These are phyloP conservation scores for Clitopilus passeckerianus DNA, from an alignment of 768 basidiomycete genomes.

Conservation along the genomic window DNA sequence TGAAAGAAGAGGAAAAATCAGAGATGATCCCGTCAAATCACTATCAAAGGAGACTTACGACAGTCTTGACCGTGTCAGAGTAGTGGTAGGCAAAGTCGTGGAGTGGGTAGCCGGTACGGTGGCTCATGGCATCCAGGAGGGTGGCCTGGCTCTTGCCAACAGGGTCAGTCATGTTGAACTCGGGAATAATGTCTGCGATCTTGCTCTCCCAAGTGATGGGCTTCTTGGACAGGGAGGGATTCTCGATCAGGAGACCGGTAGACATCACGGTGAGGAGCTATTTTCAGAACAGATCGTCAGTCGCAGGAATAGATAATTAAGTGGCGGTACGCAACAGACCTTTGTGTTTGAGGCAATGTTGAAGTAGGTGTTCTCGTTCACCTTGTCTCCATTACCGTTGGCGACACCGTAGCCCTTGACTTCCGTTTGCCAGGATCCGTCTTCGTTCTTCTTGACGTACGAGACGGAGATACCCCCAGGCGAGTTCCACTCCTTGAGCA, in stretches of 20 bases:
- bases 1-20: background rate
- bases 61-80: constrained; percentile 2
- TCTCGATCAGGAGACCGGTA: constrained; percentile 20
- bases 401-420: constrained; percentile 13
- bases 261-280: constrained; percentile 19
- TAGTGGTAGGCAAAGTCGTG: constrained; percentile 13
- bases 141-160: constrained; percentile 12
- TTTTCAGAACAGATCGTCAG: background rate
- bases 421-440: constrained; percentile 10
- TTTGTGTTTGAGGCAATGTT: constrained; percentile 14
- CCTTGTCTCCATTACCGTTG: background rate
- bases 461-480: constrained; percentile 11
- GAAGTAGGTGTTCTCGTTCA: constrained; percentile 3
- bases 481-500: constrained; percentile 8
- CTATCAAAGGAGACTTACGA: background rate
- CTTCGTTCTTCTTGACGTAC: constrained; percentile 5
- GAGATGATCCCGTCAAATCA: background rate
- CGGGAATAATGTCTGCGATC: constrained; percentile 17
- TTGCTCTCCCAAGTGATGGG: constrained; percentile 18
- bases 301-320: background rate
- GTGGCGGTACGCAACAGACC: constrained; percentile 4
- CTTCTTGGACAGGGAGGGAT: constrained; percentile 13
- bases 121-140: constrained; percentile 22
- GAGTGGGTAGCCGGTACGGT: constrained; percentile 20
- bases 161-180: constrained; percentile 19